Evolutionary conservation across 306 rosid species (phyloP).

Genomic region (Crataegus laevigata): DNA sequence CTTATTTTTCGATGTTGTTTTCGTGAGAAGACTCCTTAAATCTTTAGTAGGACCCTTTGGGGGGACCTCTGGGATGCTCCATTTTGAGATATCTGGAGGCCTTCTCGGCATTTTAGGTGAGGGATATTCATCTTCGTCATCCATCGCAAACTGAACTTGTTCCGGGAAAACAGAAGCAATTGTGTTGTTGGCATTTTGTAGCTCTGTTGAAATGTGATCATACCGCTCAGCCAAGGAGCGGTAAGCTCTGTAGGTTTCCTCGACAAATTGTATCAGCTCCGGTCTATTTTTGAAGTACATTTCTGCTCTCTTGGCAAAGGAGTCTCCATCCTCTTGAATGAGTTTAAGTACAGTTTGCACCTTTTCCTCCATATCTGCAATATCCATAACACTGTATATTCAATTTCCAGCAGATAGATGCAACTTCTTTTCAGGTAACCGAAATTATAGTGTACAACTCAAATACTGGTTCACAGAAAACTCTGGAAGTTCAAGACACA

Average conservation of each 20-base stretch:
- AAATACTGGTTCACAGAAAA: neutral
- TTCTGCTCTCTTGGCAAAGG: slow-evolving; percentile 94
- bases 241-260: slow-evolving; percentile 75
- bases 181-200: slow-evolving; percentile 93
- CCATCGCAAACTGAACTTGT: slow-evolving; percentile 77
- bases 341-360: slow-evolving; percentile 49
- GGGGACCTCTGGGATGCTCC: slow-evolving; percentile 53
- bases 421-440: neutral
- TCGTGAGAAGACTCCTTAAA: slow-evolving; percentile 34
- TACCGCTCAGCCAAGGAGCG: slow-evolving; percentile 90
- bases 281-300: slow-evolving; percentile 96
- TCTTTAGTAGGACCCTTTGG: slow-evolving; percentile 60
- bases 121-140: slow-evolving; percentile 67
- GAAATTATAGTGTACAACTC: neutral
- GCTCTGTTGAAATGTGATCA: slow-evolving; percentile 88
- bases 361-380: slow-evolving; percentile 92
- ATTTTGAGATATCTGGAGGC: slow-evolving; percentile 33
- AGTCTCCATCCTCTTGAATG: slow-evolving; percentile 84
- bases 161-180: slow-evolving; percentile 89
- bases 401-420: slow-evolving; percentile 8
- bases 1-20: slow-evolving; percentile 45
- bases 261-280: slow-evolving; percentile 74
- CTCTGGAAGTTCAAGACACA: neutral
- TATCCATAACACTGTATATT: neutral
- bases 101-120: slow-evolving; percentile 29